These are phyloP conservation scores for Trichocladium antarcticum DNA, from an alignment of 495 filamentous ascomycete genomes.

Conservation along the genomic window DNA sequence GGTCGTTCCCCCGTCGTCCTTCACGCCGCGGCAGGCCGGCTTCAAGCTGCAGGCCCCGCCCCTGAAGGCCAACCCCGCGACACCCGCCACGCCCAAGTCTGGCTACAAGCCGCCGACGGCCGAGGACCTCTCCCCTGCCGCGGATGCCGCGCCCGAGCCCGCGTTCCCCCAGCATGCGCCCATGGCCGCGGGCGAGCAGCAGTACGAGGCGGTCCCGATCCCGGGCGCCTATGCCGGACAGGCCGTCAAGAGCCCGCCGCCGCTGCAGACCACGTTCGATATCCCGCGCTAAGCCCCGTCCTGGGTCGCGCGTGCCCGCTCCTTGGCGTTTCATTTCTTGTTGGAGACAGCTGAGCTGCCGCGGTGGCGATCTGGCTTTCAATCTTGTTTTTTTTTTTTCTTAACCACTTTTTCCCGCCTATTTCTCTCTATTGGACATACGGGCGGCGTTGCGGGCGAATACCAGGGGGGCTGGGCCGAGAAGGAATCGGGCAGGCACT, in stretches of 20 bases:
- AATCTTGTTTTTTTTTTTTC: constrained; percentile 1
- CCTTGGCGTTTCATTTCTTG: constrained; percentile 21
- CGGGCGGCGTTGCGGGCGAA: constrained; percentile 20
- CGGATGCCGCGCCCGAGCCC: constrained; percentile 4
- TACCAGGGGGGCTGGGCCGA: background rate
- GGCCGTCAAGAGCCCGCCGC: constrained; percentile 34
- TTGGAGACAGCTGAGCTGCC: constrained; percentile 12
- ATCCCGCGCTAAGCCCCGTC: constrained; percentile 9
- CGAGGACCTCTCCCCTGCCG: constrained; percentile 5
- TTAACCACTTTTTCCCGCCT: too few species aligned
- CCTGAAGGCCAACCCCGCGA: constrained; percentile 61
- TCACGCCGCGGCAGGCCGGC: constrained; percentile 35
- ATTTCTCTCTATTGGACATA: constrained; percentile 14
- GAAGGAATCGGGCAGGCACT: background rate
- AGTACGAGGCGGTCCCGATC: constrained; percentile 57
- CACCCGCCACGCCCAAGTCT: constrained; percentile 56
- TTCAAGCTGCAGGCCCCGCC: constrained; percentile 84
- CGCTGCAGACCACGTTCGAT: constrained; percentile 31
- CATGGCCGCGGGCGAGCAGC: constrained; percentile 50
- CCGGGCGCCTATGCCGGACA: constrained; percentile 49
- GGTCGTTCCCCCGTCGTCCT: constrained; percentile 36
- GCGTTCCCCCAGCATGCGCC: constrained; percentile 37
- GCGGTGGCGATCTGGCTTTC: constrained; percentile 5
- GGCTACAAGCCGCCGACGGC: constrained; percentile 38
- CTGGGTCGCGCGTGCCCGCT: constrained; percentile 12